Conservation (phyloP, 352 stramenopile species). For the Globisporangium lucens region DNA sequence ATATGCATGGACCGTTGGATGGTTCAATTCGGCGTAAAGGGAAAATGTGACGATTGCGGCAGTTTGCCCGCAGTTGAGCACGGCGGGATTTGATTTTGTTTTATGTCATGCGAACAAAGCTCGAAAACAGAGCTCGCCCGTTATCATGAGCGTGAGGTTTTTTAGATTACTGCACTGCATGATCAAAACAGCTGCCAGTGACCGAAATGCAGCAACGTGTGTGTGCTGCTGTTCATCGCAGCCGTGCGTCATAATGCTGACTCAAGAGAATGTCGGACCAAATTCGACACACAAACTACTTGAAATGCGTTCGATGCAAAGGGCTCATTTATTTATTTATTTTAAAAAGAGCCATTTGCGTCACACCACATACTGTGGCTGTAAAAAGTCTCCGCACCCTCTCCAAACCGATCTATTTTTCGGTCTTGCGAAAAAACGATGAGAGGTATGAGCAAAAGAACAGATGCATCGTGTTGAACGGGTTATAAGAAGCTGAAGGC, state of each 20-base stretch:
- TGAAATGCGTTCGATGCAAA: no score
- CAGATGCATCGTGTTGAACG: no score
- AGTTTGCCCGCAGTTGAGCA: not conserved
- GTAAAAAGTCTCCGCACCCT: no score
- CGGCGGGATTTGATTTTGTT: not conserved
- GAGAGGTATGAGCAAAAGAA: no score
- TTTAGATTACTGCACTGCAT: not conserved
- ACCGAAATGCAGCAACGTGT: not conserved
- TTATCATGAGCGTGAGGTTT: not conserved
- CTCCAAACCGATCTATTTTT: no score
- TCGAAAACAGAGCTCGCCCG: not conserved
- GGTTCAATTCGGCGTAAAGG: not conserved
- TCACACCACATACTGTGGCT: no score
- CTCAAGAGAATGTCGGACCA: constrained; percentile 1
- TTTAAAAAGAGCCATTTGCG: no score
- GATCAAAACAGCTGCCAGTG: not conserved
- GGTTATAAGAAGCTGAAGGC: no score
- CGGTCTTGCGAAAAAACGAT: no score
- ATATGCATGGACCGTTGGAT: not conserved
- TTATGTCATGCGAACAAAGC: not conserved
- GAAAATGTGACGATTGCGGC: not conserved
- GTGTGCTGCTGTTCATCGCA: not conserved
- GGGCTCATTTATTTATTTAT: no score
- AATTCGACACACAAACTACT: no score
- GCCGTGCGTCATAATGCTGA: not conserved